A percentile compares a stretch with the other conserved stretches of the same genome.
Conservation (phyloP, 495 filamentous ascomycete species). For the Glarea lozoyensis region DNA sequence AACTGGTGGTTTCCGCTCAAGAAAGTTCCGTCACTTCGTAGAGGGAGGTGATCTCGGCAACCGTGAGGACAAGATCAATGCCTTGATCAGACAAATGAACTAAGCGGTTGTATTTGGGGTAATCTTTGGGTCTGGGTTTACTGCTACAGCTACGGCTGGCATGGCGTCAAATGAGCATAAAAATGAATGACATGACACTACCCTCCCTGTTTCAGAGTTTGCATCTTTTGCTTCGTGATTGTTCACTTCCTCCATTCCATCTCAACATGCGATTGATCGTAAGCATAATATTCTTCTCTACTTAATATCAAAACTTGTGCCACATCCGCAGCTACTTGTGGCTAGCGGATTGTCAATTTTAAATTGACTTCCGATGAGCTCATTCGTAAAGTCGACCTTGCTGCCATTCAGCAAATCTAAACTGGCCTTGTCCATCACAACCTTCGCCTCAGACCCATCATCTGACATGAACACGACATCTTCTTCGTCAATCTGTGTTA, state of each 20-base stretch:
- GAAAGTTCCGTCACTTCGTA: constrained; percentile 99
- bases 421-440: constrained; percentile 83
- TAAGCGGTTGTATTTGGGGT: constrained; percentile 37
- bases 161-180: constrained; percentile 4
- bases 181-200: constrained; percentile 4
- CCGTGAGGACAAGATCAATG: constrained; percentile 98
- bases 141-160: constrained; percentile 1
- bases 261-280: background rate
- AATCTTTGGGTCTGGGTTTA: background rate
- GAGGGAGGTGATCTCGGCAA: constrained; percentile 93
- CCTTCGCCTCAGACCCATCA: constrained; percentile 53
- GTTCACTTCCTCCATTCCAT: background rate
- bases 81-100: constrained; percentile 96
- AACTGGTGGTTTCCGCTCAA: constrained; percentile 84
- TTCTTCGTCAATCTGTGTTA: constrained; percentile 55
- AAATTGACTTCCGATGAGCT: constrained; percentile 96
- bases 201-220: background rate
- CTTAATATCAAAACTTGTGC: constrained; percentile 95
- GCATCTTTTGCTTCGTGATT: background rate
- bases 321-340: constrained; percentile 92
- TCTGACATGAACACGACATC: constrained; percentile 55
- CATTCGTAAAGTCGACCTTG: constrained; percentile 91
- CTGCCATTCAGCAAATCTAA: constrained; percentile 85
- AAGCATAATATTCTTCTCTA: background rate
- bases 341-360: constrained; percentile 91